These are phyloP conservation scores for Epichloe coenophiala DNA, from an alignment of 2,329 filamentous ascomycete genomes.

Conservation along the genomic window DNA sequence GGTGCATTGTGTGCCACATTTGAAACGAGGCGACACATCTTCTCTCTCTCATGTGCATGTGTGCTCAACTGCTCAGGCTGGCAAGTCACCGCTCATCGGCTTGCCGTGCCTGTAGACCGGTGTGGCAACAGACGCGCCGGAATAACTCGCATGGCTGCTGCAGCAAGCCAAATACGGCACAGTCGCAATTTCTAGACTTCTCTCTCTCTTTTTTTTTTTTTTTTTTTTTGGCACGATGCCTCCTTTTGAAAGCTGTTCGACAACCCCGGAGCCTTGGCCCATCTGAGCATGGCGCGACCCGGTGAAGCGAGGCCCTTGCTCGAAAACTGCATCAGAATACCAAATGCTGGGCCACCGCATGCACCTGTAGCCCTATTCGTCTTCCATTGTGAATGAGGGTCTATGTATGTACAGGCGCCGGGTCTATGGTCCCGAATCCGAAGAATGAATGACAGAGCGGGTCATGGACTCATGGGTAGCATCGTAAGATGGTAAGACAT, in stretches of 20 bases:
- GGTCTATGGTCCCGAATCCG: background rate
- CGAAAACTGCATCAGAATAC: background rate
- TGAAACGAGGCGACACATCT: background rate
- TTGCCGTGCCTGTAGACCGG: constrained; percentile 3
- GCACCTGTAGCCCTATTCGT: background rate
- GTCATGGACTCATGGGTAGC: constrained; percentile 1
- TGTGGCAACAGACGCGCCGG: constrained; percentile 2
- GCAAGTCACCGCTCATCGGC: too few species aligned
- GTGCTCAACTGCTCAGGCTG: background rate
- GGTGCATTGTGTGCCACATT: background rate
- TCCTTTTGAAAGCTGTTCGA: background rate
- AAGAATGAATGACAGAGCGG: background rate
- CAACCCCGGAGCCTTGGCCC: background rate
- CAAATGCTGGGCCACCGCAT: too few species aligned
- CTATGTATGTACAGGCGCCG: background rate
- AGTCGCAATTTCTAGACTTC: background rate
- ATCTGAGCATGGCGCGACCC: background rate
- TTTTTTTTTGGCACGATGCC: too few species aligned
- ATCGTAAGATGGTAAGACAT: background rate
- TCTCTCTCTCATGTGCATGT: background rate
- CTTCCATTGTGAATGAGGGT: background rate
- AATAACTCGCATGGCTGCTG: constrained; percentile 1
- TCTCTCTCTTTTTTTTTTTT: background rate
- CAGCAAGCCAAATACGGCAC: constrained; percentile 1
- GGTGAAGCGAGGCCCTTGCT: background rate